Percentiles rank a stretch among this genome's conserved stretches.
Conservation (phyloP, 169 alveolate genomes). For the Cytauxzoon felis region DNA sequence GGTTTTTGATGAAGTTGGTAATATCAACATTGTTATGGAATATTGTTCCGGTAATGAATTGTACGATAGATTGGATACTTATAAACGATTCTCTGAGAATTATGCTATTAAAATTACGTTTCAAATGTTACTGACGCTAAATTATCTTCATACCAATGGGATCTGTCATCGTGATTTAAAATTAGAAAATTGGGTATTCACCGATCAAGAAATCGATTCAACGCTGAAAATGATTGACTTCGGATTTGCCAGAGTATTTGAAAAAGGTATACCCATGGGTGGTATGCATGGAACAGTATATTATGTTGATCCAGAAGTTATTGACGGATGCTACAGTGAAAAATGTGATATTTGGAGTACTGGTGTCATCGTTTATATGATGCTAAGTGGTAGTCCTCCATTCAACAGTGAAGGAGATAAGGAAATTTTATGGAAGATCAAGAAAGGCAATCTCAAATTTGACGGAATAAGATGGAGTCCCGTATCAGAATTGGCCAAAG, state of each 20-base stretch:
- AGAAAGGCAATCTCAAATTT: constrained; percentile 42
- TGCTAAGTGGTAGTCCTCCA: constrained; percentile 86
- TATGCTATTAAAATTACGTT: constrained; percentile 80
- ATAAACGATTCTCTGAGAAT: constrained; percentile 82
- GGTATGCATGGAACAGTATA: constrained; percentile 83
- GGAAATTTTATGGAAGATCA: constrained; percentile 67
- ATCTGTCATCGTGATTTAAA: constrained; percentile 89
- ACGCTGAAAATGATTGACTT: constrained; percentile 86
- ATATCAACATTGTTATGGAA: constrained; percentile 83
- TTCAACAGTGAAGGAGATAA: constrained; percentile 72
- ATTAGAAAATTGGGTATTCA: constrained; percentile 86
- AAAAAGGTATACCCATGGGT: constrained; percentile 60
- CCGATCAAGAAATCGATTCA: constrained; percentile 76
- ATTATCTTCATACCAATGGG: constrained; percentile 83
- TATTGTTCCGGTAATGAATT: constrained; percentile 85
- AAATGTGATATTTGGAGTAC: constrained; percentile 92
- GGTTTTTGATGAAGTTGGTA: constrained; percentile 39
- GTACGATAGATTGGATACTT: constrained; percentile 81
- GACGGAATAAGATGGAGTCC: constrained; percentile 52
- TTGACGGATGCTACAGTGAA: constrained; percentile 83
- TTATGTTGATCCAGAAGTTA: constrained; percentile 92
- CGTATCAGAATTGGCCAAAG: constrained; percentile 50
- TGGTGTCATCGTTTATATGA: constrained; percentile 88
- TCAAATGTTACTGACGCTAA: constrained; percentile 81
- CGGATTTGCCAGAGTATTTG: constrained; percentile 79